Evolutionary conservation across 345 rosid genomes (phyloP), one percentile per base, ranked within the genome.

Genomic region (Brassica incana): DNA sequence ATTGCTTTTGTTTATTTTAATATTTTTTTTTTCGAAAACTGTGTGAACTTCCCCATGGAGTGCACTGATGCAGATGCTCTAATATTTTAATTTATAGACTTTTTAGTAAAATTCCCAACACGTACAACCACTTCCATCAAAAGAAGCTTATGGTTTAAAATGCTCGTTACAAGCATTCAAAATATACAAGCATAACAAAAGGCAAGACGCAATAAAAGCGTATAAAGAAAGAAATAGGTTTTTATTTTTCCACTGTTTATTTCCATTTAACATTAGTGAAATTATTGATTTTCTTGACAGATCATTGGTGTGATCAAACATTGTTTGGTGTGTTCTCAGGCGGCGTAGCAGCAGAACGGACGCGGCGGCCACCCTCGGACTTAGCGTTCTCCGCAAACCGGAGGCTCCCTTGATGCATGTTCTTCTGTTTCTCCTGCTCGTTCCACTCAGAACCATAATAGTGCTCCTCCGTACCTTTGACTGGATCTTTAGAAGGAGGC

Each of bases 381-480:
- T 76, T 67, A 12, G 88, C 81, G 32, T 85, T 75, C 82, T 88
- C 77, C 0, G 91, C 93, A 38, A 89, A 89, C 67, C 43, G 74
- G 2, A 84, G 73, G 23, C 90, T 88, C 16, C 81, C 78, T 1
- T 56, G 82, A 76, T 90, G 87, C 85, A 88, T 38, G 38, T 85
- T 87, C 29, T 78, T 83, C 56, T 77, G 11, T 64, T 82, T 81
- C 83, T 89, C 91, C 6, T 85, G 56, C 38, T 84, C 82, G 6
- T 16, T 76, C 85, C 84, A 89, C 77, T 89, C 90, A 0, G 72
- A 50, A 7, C 35, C 88, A 67, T 88, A 90, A 63, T 88, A 90
- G 15, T 78, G 73, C 69, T 79, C 90, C 48, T 71, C 90, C 5
- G 78, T 81, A 10, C 58, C 58, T 50, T 50, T 50, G 18, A 50